Percentiles rank a stretch among this genome's conserved stretches.
Evolutionary conservation across 2,329 filamentous ascomycete species (phyloP).

Genomic region (Aspergillus pseudotamarii): DNA sequence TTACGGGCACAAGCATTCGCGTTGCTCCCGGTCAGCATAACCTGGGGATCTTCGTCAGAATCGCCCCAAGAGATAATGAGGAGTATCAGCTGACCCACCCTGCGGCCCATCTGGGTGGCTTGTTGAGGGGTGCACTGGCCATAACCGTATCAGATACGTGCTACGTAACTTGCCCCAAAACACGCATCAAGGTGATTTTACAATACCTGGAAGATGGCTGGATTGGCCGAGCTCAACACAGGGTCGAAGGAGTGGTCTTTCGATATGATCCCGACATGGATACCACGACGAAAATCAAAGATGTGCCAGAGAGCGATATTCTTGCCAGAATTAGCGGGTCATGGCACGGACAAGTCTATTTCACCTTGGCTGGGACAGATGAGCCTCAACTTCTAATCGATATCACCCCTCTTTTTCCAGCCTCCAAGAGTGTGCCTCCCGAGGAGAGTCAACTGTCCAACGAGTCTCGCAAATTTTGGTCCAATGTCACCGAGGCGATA

Average conservation of each 20-base stretch:
- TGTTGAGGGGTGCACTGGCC: constrained; percentile 83
- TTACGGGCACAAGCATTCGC: constrained; percentile 91
- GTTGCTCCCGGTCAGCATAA: constrained; percentile 93
- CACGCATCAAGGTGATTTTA: constrained; percentile 85
- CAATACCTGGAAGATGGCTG: constrained; percentile 94
- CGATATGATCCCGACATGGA: constrained; percentile 87
- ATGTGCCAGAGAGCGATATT: constrained; percentile 83
- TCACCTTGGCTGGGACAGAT: constrained; percentile 52
- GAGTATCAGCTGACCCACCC: constrained; percentile 95
- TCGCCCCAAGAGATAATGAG: constrained; percentile 79
- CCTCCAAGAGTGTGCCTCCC: constrained; percentile 78
- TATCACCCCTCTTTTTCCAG: constrained; percentile 77
- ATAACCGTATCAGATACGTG: constrained; percentile 89
- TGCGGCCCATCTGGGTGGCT: constrained; percentile 84
- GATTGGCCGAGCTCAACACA: constrained; percentile 89
- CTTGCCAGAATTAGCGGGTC: constrained; percentile 79
- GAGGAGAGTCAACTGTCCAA: constrained; percentile 78
- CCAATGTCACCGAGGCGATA: constrained; percentile 84
- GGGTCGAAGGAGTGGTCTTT: constrained; percentile 88
- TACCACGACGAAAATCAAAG: constrained; percentile 74
- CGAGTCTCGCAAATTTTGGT: constrained; percentile 88
- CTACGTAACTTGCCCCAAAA: constrained; percentile 87
- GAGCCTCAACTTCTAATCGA: constrained; percentile 78
- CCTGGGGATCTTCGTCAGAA: constrained; percentile 88
- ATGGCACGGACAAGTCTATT: constrained; percentile 76